Evolutionary conservation across 768 basidiomycete genomes (phyloP).

Genomic region (Calvatia gigantea): DNA sequence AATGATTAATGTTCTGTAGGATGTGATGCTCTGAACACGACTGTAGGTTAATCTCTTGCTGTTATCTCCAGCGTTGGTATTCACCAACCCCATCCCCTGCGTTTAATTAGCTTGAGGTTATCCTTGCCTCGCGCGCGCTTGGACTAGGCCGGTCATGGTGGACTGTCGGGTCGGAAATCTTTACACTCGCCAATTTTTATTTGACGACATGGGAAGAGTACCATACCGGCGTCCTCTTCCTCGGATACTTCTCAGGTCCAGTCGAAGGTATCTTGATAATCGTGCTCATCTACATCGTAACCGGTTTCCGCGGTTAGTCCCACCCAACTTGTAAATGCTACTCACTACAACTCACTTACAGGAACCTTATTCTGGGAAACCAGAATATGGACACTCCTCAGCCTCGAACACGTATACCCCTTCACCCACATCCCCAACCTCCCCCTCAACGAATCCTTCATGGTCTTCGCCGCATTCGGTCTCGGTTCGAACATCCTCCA

Average conservation of each 20-base stretch:
- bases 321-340: neutral
- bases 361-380: constrained; percentile 83
- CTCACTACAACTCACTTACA: constrained; percentile 23
- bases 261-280: constrained; percentile 95
- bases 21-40: constrained; percentile 94
- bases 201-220: constrained; percentile 84
- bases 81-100: too few species aligned
- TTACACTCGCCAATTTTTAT: constrained; percentile 76
- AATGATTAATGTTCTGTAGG: too few species aligned
- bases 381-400: constrained; percentile 55
- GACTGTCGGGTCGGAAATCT: constrained; percentile 86
- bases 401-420: constrained; percentile 46
- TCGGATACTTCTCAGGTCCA: constrained; percentile 92
- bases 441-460: constrained; percentile 82
- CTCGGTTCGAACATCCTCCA: constrained; percentile 78
- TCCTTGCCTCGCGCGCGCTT: constrained; percentile 79
- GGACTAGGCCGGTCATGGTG: constrained; percentile 96
- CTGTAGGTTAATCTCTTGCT: constrained; percentile 40
- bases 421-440: constrained; percentile 60
- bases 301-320: constrained; percentile 66
- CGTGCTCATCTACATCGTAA: constrained; percentile 68
- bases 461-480: constrained; percentile 70
- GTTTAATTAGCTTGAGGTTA: constrained; percentile 71
- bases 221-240: constrained; percentile 86
- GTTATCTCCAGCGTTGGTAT: neutral